Base-by-base conservation (phyloP, 1,284 basidiomycete species). In the Cutaneotrichosporon sp. region DNA sequence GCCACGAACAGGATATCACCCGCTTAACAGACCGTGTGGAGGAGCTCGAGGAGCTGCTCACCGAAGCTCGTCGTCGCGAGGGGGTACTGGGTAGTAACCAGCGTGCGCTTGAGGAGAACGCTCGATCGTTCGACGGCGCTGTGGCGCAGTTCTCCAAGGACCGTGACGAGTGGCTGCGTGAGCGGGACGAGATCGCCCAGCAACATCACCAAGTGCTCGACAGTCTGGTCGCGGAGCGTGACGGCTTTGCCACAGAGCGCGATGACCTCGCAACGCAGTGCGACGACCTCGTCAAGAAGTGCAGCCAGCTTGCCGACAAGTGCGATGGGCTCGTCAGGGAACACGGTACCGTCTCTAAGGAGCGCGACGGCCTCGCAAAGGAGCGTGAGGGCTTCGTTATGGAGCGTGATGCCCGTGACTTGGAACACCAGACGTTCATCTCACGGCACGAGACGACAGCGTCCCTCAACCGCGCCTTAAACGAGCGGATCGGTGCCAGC, bases 61-160 rank as follows among this genome's bases (percentile, higher is more conserved):
- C 72, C 16, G 76, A 80, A 58, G 65, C 80, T 53, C 75, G 74
- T 31, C 60, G 75, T 8, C 62, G 78, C 2, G 77, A 80, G 53
- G 58, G 72, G 38, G 70, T 70, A 11, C 68, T 76, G 6, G 73
- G 77, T 55, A 74, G 74, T 32, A 74, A 77, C 56, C 61, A 72
- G 2, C 50, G 42, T 9, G 52, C 38, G 14, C 30, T 53, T 7
- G 65, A 79, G 53, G 65, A 69, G 18, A 51, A 69, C 14, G 68
- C 71, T 46, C 18, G 46, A 14, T 9, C 7, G 5, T 53, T 53
- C 31, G 51, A 53, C 51, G 31, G 30, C 7, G 51, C 51, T 10
- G 51, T n/a, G 5, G 51, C 30, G 16, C 51, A 50, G 3, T 87
- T 89, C 86, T 82, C 85, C 65, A 73, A 80, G 62, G 88, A 90